A percentile compares a stretch with the other conserved stretches of the same genome.
These are phyloP conservation scores for Pseudogymnoascus destructans DNA, from an alignment of 2,329 filamentous ascomycete species.

Conservation along the genomic window DNA sequence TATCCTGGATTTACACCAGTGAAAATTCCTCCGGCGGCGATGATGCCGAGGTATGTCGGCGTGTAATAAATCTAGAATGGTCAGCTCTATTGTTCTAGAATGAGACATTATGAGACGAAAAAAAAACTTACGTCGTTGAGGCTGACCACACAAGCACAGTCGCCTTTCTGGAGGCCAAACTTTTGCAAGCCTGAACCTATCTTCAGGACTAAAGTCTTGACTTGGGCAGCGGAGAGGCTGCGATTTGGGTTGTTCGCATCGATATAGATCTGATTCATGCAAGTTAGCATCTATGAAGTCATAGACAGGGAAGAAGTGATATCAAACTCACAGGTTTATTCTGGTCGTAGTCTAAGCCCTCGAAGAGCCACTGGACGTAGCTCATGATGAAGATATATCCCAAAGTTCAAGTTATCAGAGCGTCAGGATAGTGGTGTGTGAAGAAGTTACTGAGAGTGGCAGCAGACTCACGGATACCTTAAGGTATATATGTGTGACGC, in stretches of 20 bases:
- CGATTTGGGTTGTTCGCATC: slow-evolving; percentile 1
- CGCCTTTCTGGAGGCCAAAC: slow-evolving; percentile 19
- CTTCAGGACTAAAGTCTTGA: slow-evolving; percentile 17
- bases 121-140: slow-evolving; percentile 22
- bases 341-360: neutral
- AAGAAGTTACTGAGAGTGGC: neutral
- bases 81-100: neutral
- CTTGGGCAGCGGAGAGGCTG: slow-evolving; percentile 21
- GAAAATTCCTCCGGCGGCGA: slow-evolving; percentile 22
- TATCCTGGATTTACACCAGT: slow-evolving; percentile 22
- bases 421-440: neutral
- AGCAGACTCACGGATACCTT: neutral
- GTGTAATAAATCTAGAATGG: slow-evolving; percentile 17
- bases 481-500: neutral
- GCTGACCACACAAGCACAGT: slow-evolving; percentile 23
- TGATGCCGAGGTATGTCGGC: slow-evolving; percentile 18
- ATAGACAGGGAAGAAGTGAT: neutral
- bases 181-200: slow-evolving; percentile 21
- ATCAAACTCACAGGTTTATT: slow-evolving; percentile 7
- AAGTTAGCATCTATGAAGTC: neutral
- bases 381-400: neutral
- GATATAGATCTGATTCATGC: neutral
- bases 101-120: neutral
- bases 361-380: slow-evolving; percentile 2
- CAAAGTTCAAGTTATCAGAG: neutral